Evolutionary conservation across 2,329 filamentous ascomycete species (phyloP).

Genomic region (Monascus ruber): DNA sequence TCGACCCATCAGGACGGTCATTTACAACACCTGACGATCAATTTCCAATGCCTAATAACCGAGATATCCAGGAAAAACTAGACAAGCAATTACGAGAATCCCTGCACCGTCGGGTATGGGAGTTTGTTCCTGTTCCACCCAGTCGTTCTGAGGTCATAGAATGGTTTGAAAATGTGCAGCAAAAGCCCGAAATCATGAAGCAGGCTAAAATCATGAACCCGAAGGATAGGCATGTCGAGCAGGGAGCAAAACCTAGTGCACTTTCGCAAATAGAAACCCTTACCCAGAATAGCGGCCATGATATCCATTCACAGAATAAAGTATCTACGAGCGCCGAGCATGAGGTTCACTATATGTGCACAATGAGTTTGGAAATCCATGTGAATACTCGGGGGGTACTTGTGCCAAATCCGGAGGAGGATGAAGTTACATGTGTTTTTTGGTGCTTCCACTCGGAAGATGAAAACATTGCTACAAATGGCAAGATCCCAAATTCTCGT

Average conservation of each 20-base stretch:
- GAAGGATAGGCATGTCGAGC: conserved; percentile 1
- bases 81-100: conserved; percentile 43
- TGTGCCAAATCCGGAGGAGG: conserved; percentile 78
- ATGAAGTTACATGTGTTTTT: conserved; percentile 79
- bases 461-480: conserved; percentile 40
- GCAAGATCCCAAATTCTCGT: conserved; percentile 40
- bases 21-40: conserved; percentile 46
- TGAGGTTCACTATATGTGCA: conserved; percentile 89
- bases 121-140: conserved; percentile 61
- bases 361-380: conserved; percentile 87
- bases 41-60: conserved; percentile 37
- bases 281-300: conserved; percentile 70
- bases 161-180: conserved; percentile 47
- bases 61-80: conserved; percentile 37
- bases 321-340: conserved; percentile 67
- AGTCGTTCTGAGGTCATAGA: conserved; percentile 54
- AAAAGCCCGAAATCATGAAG: conserved; percentile 3
- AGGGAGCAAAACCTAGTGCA: conserved; percentile 17
- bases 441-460: conserved; percentile 80
- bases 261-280: conserved; percentile 82
- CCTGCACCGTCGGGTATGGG: conserved; percentile 63
- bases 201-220: conserved; percentile 21
- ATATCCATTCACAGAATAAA: conserved; percentile 70
- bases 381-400: conserved; percentile 74
- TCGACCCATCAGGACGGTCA: conserved; percentile 53